Evolutionary conservation across 192 early-diverging fungal genomes (phyloP), one percentile per base, ranked within the genome.

Genomic region (Dimargaris verticillata): DNA sequence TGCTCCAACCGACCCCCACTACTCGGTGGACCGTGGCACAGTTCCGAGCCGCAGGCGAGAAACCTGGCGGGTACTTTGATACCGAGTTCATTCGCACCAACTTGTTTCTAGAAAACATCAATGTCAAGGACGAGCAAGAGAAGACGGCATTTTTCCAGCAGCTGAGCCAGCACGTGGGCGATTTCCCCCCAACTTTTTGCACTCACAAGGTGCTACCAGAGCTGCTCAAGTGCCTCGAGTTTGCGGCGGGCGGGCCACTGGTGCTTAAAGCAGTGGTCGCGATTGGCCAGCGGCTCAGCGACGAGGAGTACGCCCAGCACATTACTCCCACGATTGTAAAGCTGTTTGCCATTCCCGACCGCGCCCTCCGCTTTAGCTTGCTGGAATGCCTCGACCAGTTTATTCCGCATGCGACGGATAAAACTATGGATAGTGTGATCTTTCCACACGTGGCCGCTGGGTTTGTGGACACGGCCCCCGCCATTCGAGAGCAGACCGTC

Each of bases 141-240:
- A 89, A 92, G 59, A 82, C 85, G 13, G 72, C 74, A n/a, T 95
- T 94, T 67, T 76, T 88, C 45, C 63, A 62, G 72, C 83, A 88
- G 45, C 73, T 97, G 53, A 85, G 86, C 63, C 55, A 67, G 24
- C 69, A 77, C 1, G 74, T 95, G 17, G 86, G 84, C 18, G 67
- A 74, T n/a, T 91, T 93, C 59, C 93, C 93, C 29, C 62, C 67
- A 20, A 79, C 84, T 15, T 95, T 93, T 69, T 85, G 80, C 64
- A 91, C 85, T 60, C 83, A 91, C 77, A 97, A 97, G 72, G 84
- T 97, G 42, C 73, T 94, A 68, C 93, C 93, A 0, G 92, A 93
- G 66, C 76, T 98, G 24, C 74, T 92, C 22, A 85, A 92, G 28
- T 72, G 84, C 9, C 76, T 90, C 61, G 88, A 88, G 64, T 91